Evolutionary conservation across 768 basidiomycete genomes (phyloP).

Genomic region (Naganishia friedmannii): DNA sequence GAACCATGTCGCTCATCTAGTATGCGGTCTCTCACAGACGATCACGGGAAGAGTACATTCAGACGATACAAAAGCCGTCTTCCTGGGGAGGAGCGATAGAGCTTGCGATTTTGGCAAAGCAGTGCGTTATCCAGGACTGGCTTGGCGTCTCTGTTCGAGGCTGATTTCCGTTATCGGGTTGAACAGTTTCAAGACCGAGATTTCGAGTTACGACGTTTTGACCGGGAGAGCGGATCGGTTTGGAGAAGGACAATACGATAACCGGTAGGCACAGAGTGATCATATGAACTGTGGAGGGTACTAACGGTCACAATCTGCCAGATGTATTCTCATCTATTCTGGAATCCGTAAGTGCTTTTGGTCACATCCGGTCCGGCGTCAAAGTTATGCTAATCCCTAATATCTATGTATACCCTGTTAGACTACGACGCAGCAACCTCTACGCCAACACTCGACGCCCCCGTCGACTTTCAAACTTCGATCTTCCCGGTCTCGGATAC

Average conservation of each 20-base stretch:
- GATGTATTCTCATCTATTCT: constrained; percentile 81
- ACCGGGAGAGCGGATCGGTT: constrained; percentile 85
- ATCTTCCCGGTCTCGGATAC: constrained; percentile 62
- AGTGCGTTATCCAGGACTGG: constrained; percentile 49
- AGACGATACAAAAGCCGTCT: constrained; percentile 71
- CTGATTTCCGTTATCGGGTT: background rate
- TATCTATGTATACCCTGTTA: background rate
- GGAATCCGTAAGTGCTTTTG: constrained; percentile 65
- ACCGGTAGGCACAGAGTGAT: constrained; percentile 51
- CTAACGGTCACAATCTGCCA: constrained; percentile 23
- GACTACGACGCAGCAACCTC: constrained; percentile 87
- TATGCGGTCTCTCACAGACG: constrained; percentile 55
- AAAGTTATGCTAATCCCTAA: background rate
- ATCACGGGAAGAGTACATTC: constrained; percentile 68
- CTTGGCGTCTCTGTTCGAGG: background rate
- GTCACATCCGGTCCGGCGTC: background rate
- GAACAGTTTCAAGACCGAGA: constrained; percentile 68
- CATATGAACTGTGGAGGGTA: background rate
- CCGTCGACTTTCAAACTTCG: constrained; percentile 84
- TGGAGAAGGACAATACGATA: constrained; percentile 57
- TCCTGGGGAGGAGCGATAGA: constrained; percentile 94
- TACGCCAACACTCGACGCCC: constrained; percentile 72
- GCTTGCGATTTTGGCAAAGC: constrained; percentile 73
- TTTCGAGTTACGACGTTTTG: constrained; percentile 85
- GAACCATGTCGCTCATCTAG: background rate